phyloP scores from a whole-genome alignment of 2,329 filamentous ascomycete genomes.

The Aurifilum marmelostoma region DNA sequence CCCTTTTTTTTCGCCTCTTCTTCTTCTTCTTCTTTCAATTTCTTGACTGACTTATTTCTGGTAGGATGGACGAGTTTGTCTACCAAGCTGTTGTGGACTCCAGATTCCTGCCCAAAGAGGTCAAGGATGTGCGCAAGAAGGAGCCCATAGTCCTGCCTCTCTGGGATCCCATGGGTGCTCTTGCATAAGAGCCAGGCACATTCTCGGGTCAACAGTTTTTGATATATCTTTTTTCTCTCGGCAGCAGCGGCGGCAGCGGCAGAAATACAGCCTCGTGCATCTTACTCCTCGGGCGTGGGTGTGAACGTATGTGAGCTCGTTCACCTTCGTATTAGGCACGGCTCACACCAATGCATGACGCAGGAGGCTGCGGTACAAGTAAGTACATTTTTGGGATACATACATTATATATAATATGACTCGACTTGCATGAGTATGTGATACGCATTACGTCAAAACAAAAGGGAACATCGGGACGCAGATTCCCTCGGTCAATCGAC shows the following conservation, averaged over 20 bases:
- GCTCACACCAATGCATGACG: neutral
- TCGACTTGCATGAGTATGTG: neutral
- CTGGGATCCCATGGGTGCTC: slow-evolving; percentile 80
- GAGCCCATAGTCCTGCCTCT: slow-evolving; percentile 72
- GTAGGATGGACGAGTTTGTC: slow-evolving; percentile 71
- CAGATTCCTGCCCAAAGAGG: slow-evolving; percentile 64
- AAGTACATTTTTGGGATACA: neutral
- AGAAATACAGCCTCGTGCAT: neutral
- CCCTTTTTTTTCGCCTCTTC: too few relatives aligned
- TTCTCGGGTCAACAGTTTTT: neutral
- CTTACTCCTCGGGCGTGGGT: too few relatives aligned
- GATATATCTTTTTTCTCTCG: neutral
- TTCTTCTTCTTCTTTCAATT: too few relatives aligned
- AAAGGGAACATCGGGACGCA: neutral
- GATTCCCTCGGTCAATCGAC: neutral
- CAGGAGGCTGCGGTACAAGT: neutral
- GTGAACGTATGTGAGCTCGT: neutral
- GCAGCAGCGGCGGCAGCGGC: too few relatives aligned
- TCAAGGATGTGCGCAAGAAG: slow-evolving; percentile 71
- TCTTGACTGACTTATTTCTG: neutral
- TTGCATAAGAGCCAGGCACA: slow-evolving; percentile 53
- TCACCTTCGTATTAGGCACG: neutral
- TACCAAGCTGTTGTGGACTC: slow-evolving; percentile 87
- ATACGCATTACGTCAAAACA: neutral
- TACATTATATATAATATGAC: neutral